Evolutionary conservation across 306 rosid genomes (phyloP).

Genomic region (Fragaria ananassa): DNA sequence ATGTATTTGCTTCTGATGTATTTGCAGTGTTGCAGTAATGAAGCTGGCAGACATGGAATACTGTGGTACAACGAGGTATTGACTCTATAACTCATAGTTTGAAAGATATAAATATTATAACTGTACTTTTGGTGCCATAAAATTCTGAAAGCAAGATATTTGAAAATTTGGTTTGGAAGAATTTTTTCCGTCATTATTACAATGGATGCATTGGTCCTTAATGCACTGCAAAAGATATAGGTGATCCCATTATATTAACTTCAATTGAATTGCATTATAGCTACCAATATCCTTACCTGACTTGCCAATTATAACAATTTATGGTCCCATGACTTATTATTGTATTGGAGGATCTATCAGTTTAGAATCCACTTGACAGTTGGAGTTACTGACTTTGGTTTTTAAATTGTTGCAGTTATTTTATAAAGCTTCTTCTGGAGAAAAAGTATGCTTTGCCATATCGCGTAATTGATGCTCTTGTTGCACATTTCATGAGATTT

Average conservation of each 20-base stretch:
- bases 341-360: neutral
- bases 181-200: neutral
- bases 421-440: constrained; percentile 90
- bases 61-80: constrained; percentile 94
- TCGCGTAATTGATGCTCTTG: constrained; percentile 74
- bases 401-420: constrained; percentile 60
- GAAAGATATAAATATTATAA: neutral
- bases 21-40: constrained; percentile 78
- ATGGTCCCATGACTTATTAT: neutral
- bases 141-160: neutral
- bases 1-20: constrained; percentile 20
- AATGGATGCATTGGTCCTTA: neutral
- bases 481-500: constrained; percentile 79
- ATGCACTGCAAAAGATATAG: neutral
- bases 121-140: neutral
- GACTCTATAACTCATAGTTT: neutral
- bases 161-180: neutral
- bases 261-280: neutral
- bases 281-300: neutral
- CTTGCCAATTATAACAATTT: neutral
- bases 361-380: neutral
- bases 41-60: constrained; percentile 87
- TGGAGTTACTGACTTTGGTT: constrained; percentile 24
- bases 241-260: neutral
- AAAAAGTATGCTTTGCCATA: constrained; percentile 90